Base-by-base conservation (phyloP, 768 basidiomycete species). In the Mycena latifolia region DNA sequence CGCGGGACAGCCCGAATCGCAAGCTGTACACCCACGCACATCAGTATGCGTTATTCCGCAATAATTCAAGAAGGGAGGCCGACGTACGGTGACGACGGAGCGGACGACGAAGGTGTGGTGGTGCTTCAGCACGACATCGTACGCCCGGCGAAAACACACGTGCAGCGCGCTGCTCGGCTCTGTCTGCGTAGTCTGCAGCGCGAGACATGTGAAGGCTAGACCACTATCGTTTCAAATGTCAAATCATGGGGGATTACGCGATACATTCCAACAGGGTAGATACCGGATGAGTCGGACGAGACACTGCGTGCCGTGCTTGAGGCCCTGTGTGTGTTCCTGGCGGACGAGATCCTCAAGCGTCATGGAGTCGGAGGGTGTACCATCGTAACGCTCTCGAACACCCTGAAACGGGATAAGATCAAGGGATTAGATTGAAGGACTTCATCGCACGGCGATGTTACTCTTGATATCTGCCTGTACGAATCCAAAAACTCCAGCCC, bases 91-190 rank as follows among this genome's bases (percentile, higher is more conserved):
- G 29, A 91, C 88, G 61, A 91, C 76, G 24, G 89, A 86, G 25
- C 90, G 88, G 65, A 92, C 82, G 69, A 92, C 31, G 74, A 90
- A 91, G 0, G 86, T 81, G 73, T 91, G 89, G 75, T 92, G 90
- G 64, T 88, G 89, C 56, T 77, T 79, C 54, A 93, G 81, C 20
- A 91, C 87, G 56, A 83, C 81, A 65, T 93, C 91, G 74, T 92
- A 93, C 3, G 92, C 84, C 45, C 86, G 81, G 75, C 84, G 86
- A 81, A 93, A 93, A 76, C 92, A 92, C 63, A 84, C 80, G 69
- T 89, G 85, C 48, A 92, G 78, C 66, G 91, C 89, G n/a, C n/a
- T n/a, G n/a, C n/a, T n/a, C n/a, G n/a, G n/a, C n/a, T n/a, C n/a
- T n/a, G n/a, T n/a, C n/a, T 89, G 91, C 82, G 88, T 86, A 71